Conservation (phyloP, 495 filamentous ascomycete species). For the Pyrenula aspistea region DNA sequence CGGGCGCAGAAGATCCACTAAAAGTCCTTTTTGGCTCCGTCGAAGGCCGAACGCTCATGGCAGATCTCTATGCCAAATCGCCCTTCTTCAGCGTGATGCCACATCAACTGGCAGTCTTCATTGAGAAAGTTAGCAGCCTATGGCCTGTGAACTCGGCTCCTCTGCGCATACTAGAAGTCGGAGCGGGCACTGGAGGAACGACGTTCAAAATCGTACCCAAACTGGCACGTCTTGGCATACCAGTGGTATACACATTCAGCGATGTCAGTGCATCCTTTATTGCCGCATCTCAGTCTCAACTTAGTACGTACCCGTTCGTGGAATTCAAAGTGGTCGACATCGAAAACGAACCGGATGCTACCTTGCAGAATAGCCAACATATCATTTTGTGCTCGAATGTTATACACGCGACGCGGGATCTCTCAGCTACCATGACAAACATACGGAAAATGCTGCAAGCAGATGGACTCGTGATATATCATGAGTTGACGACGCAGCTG, state of each 20-base stretch:
- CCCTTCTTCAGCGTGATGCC: slow-evolving; percentile 25
- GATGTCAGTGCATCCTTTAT: slow-evolving; percentile 34
- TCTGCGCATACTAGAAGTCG: slow-evolving; percentile 32
- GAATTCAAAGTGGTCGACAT: slow-evolving; percentile 32
- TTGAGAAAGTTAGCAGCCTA: slow-evolving; percentile 18
- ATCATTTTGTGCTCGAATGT: slow-evolving; percentile 35
- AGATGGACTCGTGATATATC: slow-evolving; percentile 26
- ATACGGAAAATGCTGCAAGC: slow-evolving; percentile 21
- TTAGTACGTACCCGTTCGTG: slow-evolving; percentile 31
- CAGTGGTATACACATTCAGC: slow-evolving; percentile 37
- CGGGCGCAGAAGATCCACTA: slow-evolving; percentile 20
- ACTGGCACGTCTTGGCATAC: slow-evolving; percentile 20
- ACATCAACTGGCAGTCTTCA: slow-evolving; percentile 31
- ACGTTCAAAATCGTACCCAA: slow-evolving; percentile 24
- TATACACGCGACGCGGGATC: slow-evolving; percentile 34
- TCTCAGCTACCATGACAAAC: slow-evolving; percentile 15
- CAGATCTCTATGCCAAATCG: slow-evolving; percentile 30
- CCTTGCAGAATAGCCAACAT: slow-evolving; percentile 26
- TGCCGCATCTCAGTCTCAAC: slow-evolving; percentile 21
- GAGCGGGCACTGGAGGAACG: slow-evolving; percentile 32
- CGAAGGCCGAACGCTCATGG: slow-evolving; percentile 31
- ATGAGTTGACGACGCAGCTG: slow-evolving; percentile 26
- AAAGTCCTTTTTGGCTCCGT: slow-evolving; percentile 32
- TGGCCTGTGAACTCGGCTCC: slow-evolving; percentile 10
- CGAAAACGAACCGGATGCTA: slow-evolving; percentile 21